phyloP scores from a whole-genome alignment of 2,329 filamentous ascomycete genomes.

The Dothidotthia symphoricarpi region DNA sequence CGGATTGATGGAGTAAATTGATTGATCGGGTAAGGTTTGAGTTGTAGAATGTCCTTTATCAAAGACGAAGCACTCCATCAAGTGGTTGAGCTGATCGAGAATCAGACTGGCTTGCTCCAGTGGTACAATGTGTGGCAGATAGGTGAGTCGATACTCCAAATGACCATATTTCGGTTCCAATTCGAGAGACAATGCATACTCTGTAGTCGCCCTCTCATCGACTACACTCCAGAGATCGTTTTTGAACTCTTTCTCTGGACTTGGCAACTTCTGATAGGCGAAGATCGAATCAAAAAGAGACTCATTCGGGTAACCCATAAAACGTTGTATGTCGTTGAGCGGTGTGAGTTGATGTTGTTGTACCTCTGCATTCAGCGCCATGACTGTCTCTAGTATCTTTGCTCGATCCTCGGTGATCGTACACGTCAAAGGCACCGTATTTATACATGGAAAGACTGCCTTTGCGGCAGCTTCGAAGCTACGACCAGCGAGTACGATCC shows the following conservation, averaged over 20 bases:
- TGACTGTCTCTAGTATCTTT: conserved; percentile 61
- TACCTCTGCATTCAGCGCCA: conserved; percentile 63
- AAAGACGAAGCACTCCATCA: conserved; percentile 60
- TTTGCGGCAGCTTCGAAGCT: conserved; percentile 58
- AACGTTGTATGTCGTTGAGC: conserved; percentile 69
- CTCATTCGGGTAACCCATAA: conserved; percentile 63
- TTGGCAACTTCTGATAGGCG: conserved; percentile 67
- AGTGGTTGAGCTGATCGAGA: conserved; percentile 68
- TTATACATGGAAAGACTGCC: conserved; percentile 74
- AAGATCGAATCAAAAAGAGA: conserved; percentile 81
- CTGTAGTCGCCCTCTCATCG: conserved; percentile 66
- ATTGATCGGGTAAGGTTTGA: conserved; percentile 34
- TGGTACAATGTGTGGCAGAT: conserved; percentile 64
- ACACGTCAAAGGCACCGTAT: conserved; percentile 73
- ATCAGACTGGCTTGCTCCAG: conserved; percentile 64
- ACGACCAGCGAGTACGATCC: conserved; percentile 75
- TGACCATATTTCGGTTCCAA: conserved; percentile 58
- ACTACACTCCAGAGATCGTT: conserved; percentile 57
- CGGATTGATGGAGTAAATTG: conserved; percentile 65
- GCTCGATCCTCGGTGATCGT: conserved; percentile 54
- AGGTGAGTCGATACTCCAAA: conserved; percentile 66
- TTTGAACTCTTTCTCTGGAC: conserved; percentile 12
- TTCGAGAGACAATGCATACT: conserved; percentile 81
- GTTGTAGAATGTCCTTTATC: no score
- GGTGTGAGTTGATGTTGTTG: conserved; percentile 71